Evolutionary conservation across 1,284 basidiomycete genomes (phyloP).

Genomic region (Takashimella tepidaria): DNA sequence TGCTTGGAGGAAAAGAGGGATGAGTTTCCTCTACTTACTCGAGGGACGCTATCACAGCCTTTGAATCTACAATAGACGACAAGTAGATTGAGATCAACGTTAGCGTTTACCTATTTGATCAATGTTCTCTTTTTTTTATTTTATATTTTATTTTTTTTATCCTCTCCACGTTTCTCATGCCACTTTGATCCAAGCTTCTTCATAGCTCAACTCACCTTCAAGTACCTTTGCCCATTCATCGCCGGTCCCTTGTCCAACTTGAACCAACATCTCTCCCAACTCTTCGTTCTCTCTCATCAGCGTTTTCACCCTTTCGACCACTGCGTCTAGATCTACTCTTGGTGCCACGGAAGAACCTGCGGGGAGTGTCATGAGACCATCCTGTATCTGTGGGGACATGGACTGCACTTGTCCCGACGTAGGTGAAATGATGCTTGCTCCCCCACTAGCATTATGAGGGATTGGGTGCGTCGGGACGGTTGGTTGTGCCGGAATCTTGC

Average conservation of each 20-base stretch:
- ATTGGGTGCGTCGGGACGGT: not conserved
- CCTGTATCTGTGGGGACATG: not conserved
- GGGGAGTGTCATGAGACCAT: not conserved
- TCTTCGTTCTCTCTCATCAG: slow-evolving; percentile 43
- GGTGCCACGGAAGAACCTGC: not conserved
- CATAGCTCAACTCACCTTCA: slow-evolving; percentile 27
- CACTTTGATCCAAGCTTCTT: not conserved
- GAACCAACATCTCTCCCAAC: slow-evolving; percentile 41
- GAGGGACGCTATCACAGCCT: slow-evolving; percentile 34
- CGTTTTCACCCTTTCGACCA: slow-evolving; percentile 34
- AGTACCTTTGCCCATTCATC: slow-evolving; percentile 33
- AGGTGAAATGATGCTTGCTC: not conserved
- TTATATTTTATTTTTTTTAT: too few relatives aligned
- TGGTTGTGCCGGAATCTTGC: too few relatives aligned
- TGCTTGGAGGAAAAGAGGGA: too few relatives aligned
- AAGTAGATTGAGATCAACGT: not conserved
- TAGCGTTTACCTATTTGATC: too few relatives aligned
- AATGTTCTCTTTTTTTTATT: too few relatives aligned
- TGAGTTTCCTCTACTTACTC: too few relatives aligned
- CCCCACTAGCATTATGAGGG: not conserved
- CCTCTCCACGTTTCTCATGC: not conserved
- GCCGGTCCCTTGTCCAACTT: slow-evolving; percentile 25
- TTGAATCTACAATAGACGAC: slow-evolving; percentile 25
- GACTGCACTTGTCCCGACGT: not conserved
- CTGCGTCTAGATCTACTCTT: slow-evolving; percentile 27